Conservation (phyloP, 352 stramenopile genomes). For the Phytopythium cucurbitacearum region DNA sequence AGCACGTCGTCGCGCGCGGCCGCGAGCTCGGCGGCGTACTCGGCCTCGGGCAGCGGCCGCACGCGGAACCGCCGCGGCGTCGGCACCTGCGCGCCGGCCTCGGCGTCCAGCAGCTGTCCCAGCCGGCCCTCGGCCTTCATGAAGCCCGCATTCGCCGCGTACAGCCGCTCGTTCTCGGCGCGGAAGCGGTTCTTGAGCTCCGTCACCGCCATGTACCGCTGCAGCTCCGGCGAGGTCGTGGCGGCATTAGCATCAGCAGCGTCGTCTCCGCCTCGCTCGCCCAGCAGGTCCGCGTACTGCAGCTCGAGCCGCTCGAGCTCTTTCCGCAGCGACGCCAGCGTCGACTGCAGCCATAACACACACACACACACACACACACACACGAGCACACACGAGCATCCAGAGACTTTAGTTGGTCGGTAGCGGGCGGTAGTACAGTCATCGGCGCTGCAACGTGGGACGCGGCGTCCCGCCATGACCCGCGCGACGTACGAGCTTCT, state of each 20-base stretch:
- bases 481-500: conserved; percentile 51
- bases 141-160: conserved; percentile 36
- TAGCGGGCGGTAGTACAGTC: not conserved
- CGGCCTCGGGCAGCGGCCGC: conserved; percentile 17
- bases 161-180: conserved; percentile 53
- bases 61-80: conserved; percentile 25
- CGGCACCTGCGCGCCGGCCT: conserved; percentile 24
- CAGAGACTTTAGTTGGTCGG: not conserved
- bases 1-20: conserved; percentile 45
- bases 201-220: conserved; percentile 40
- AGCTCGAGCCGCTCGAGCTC: conserved; percentile 38
- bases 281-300: conserved; percentile 40
- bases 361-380: not conserved
- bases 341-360: conserved; percentile 21
- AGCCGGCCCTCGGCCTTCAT: conserved; percentile 52
- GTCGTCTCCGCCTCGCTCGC: not conserved
- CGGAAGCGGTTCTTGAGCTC: conserved; percentile 42
- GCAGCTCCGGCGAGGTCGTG: conserved; percentile 18
- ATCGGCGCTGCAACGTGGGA: too few species aligned
- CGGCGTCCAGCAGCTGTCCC: conserved; percentile 46
- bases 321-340: conserved; percentile 37
- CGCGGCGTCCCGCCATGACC: not conserved
- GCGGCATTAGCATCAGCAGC: not conserved
- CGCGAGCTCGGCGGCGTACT: conserved; percentile 45
- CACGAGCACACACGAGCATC: not conserved